Percentiles rank a stretch among this genome's conserved stretches.
phyloP scores from a whole-genome alignment of 805 yeast species.

The Ogataea kodamae region DNA sequence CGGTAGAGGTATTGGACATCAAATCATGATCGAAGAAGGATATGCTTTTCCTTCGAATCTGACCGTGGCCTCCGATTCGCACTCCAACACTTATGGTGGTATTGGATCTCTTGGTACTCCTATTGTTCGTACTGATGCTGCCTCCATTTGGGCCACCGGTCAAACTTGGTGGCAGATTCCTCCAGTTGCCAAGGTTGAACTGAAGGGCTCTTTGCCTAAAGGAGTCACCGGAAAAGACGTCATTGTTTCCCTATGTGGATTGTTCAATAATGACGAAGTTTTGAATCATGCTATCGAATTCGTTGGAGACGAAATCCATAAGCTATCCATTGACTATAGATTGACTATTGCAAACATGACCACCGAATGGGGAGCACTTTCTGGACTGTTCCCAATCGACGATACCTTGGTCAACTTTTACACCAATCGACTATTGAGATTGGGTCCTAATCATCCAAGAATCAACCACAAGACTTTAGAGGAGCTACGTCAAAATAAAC shows the following conservation, averaged over 20 bases:
- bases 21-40: constrained; percentile 98
- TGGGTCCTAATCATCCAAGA: constrained; percentile 67
- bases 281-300: constrained; percentile 92
- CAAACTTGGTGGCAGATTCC: constrained; percentile 99
- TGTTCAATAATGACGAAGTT: constrained; percentile 88
- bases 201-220: constrained; percentile 72
- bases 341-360: constrained; percentile 96
- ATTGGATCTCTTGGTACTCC: constrained; percentile 96
- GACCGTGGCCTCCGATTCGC: constrained; percentile 97
- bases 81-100: constrained; percentile 97
- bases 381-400: constrained; percentile 98
- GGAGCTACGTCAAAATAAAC: constrained; percentile 40
- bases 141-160: constrained; percentile 99
- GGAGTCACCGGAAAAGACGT: constrained; percentile 97
- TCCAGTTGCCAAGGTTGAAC: constrained; percentile 92
- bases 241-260: constrained; percentile 92
- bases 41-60: constrained; percentile 92
- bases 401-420: constrained; percentile 74
- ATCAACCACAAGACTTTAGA: constrained; percentile 61
- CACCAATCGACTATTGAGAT: constrained; percentile 48
- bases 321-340: constrained; percentile 75
- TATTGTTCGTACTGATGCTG: constrained; percentile 97
- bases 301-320: constrained; percentile 72
- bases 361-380: constrained; percentile 97
- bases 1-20: constrained; percentile 99